These are phyloP conservation scores for Marchantia polymorpha DNA, from an alignment of 225 moss, liverwort and hornwort genomes.

Conservation along the genomic window DNA sequence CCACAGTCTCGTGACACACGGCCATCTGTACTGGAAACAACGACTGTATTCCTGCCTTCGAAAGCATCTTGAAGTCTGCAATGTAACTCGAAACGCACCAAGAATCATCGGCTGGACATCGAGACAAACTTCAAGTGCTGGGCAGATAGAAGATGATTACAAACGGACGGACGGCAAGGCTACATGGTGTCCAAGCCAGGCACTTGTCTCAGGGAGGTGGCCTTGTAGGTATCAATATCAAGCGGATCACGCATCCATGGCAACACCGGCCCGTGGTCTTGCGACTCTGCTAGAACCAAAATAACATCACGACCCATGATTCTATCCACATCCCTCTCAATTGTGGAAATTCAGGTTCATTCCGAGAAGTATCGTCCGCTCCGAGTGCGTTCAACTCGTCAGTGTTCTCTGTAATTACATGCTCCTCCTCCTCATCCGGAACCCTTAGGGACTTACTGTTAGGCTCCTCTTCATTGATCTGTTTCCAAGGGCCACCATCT, in stretches of 20 bases:
- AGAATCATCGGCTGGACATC: not conserved
- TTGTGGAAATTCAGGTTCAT: slow-evolving; percentile 29
- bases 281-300: slow-evolving; percentile 8
- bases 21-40: slow-evolving; percentile 96
- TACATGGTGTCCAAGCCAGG: slow-evolving; percentile 72
- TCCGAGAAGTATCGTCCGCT: not conserved
- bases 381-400: not conserved
- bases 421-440: not conserved
- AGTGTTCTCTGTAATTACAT: not conserved
- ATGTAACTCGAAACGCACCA: slow-evolving; percentile 3
- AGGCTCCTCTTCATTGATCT: slow-evolving; percentile 5
- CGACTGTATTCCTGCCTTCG: slow-evolving; percentile 57
- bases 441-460: not conserved
- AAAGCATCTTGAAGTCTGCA: slow-evolving; percentile 77
- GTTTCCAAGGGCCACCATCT: slow-evolving; percentile 9
- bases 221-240: slow-evolving; percentile 51
- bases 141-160: not conserved
- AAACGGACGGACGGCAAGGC: not conserved
- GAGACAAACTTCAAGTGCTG: not conserved
- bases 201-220: slow-evolving; percentile 52
- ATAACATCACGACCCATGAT: slow-evolving; percentile 34
- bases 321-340: slow-evolving; percentile 43
- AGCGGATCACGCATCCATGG: slow-evolving; percentile 93
- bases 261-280: slow-evolving; percentile 65
- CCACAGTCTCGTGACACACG: slow-evolving; percentile 85